Base-by-base conservation (phyloP, 2,329 filamentous ascomycete genomes). In the Fusarium sp. region DNA sequence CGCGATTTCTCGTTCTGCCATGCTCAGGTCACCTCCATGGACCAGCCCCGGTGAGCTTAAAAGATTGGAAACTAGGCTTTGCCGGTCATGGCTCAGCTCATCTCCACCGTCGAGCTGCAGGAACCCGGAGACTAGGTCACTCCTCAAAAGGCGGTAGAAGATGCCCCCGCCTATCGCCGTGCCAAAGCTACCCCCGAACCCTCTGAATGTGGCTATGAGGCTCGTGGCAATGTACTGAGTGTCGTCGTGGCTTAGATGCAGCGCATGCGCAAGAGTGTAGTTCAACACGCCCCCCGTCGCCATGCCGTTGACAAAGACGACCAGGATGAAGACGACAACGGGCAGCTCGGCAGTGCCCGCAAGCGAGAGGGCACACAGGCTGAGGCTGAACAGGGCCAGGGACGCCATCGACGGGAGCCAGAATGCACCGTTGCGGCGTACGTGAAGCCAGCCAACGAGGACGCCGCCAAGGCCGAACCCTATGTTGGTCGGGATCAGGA, bases 101-200 rank as follows among this genome's bases (percentile, higher is more conserved):
- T 73, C 71, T 6, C 78, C 78, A 33, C 82, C 84, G 37, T 89
- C 88, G 3, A 89, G 81, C 16, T 65, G 68, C 6, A 82, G 80
- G 73, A 94, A 95, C 0, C 90, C 89, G 0, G 82, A 77, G n/a
- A 86, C 84, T 2, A 96, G 84, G 0, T 85, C 84, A 3, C 76
- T 82, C 54, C 87, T 85, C 35, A 96, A 82, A 2, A 90, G 85
- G 6, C 93, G 88, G 45, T 88, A 86, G 79, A 95, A 96, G 63
- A 94, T 86, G 0, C 94, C 94, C 4, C 94, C 94, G 3, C 94
- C 93, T 57, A 96, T 92, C 0, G 94, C 91, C 1, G 92, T 93
- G 4, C 94, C 94, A 76, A 97, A 97, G 61, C 91, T 93, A 16
- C 94, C 94, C 0, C 93, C 93, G 73, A 97, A 95, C 6, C 93